phyloP scores from a whole-genome alignment of 805 yeast species.

The Cephaloascus fragrans region DNA sequence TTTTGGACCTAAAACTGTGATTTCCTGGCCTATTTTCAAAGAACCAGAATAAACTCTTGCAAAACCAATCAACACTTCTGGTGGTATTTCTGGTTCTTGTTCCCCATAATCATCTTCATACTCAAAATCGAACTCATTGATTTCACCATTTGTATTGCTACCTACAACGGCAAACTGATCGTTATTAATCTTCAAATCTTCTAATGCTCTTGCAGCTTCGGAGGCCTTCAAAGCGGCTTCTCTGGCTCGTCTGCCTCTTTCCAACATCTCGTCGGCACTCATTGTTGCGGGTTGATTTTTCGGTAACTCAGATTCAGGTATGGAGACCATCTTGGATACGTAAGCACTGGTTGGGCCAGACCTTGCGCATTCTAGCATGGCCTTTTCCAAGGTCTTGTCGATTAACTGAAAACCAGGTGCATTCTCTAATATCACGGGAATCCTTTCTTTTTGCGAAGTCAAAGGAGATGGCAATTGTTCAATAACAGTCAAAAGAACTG shows the following conservation, averaged over 20 bases:
- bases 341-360: constrained; percentile 63
- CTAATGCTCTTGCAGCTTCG: constrained; percentile 20
- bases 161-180: constrained; percentile 18
- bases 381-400: constrained; percentile 35
- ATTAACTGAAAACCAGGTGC: constrained; percentile 42
- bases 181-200: constrained; percentile 9
- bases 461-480: constrained; percentile 81
- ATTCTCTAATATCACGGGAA: constrained; percentile 54
- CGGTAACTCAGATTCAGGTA: constrained; percentile 78
- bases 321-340: constrained; percentile 81
- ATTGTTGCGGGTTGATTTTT: constrained; percentile 28
- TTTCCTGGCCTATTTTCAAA: constrained; percentile 59
- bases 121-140: constrained; percentile 22
- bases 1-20: constrained; percentile 78
- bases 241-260: constrained; percentile 55
- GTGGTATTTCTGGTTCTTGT: constrained; percentile 18
- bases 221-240: constrained; percentile 63
- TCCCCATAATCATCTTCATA: constrained; percentile 43
- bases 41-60: constrained; percentile 87
- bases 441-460: constrained; percentile 62
- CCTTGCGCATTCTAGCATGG: constrained; percentile 63
- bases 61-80: constrained; percentile 76
- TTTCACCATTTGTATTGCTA: constrained; percentile 19
- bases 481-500: constrained; percentile 75
- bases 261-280: constrained; percentile 49